phyloP scores from a whole-genome alignment of 371 early-diverging fungal genomes.

The Caulochytrium protostelioides region DNA sequence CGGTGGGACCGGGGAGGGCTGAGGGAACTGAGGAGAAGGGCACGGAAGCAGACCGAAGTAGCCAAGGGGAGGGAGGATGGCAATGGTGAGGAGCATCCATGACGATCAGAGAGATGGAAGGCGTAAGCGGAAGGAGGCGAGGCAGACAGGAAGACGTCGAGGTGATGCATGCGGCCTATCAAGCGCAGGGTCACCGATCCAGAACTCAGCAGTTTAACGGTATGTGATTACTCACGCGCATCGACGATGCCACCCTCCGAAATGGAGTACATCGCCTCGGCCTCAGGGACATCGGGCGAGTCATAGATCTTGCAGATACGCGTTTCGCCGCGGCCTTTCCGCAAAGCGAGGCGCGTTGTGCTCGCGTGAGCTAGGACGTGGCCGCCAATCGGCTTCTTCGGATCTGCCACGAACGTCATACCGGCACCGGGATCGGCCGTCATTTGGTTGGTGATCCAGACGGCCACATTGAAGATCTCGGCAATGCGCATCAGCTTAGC shows the following conservation, averaged over 20 bases:
- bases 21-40: too few species aligned
- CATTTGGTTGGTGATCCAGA: slow-evolving; percentile 56
- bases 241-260: slow-evolving; percentile 42
- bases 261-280: slow-evolving; percentile 52
- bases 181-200: too few species aligned
- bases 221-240: slow-evolving; percentile 32
- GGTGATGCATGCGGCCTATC: too few species aligned
- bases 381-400: slow-evolving; percentile 69
- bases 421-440: slow-evolving; percentile 30
- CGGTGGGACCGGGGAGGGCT: too few species aligned
- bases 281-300: slow-evolving; percentile 64
- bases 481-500: slow-evolving; percentile 51
- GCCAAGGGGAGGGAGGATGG: too few species aligned
- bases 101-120: too few species aligned
- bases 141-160: too few species aligned
- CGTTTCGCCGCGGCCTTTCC: slow-evolving; percentile 69
- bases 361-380: slow-evolving; percentile 31
- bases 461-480: slow-evolving; percentile 72
- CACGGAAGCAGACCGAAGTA: too few species aligned
- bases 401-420: slow-evolving; percentile 58
- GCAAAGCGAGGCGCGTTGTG: slow-evolving; percentile 53
- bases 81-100: too few species aligned
- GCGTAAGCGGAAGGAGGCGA: too few species aligned
- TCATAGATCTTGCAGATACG: slow-evolving; percentile 75
- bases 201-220: too few species aligned